Evolutionary conservation across 1,284 basidiomycete species (phyloP), one percentile per base, ranked within the genome.

Genomic region (Grifola frondosa): DNA sequence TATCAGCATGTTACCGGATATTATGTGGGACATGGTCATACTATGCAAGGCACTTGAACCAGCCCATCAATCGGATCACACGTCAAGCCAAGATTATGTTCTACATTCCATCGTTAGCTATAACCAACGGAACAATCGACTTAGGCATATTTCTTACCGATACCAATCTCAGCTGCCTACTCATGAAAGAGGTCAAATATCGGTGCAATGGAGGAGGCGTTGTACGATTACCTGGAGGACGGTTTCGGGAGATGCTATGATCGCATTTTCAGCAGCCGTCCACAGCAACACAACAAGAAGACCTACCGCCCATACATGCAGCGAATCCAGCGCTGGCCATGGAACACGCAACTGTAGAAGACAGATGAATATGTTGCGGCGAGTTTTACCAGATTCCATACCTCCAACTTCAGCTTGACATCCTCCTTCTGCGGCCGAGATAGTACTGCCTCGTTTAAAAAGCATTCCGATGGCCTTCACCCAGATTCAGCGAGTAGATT

Each of bases 81-180:
- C 2, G 93, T 96, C 50, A 93, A 64, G 3, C 91, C 91, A 7
- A 95, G 73, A 61, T 91, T 92, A 57, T 92, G 90, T 61, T 92
- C 87, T 84, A 55, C 42, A 30, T 42, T 35, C 30, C 46, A 42
- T 32, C 35, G 37, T 31, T 41, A 42, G n/a, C 39, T 37, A 51
- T 38, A 15, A 12, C 17, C 5, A 26, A 17, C n/a, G 16, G 9
- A 40, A 24, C 23, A 24, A 19, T 16, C 15, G 24, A 30, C 28
- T 17, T 40, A 49, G n/a, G 40, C 36, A 30, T 33, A 46, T 59
- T 31, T 28, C 69, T 69, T 67, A 84, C 85, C 85, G 49, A 97
- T 96, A 3, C 92, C 94, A 43, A 96, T 95, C 64, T 97, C 96
- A 30, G 95, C 95, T 12, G 95, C 95, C 76, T 94, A n/a, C n/a